Conservation (phyloP, 169 alveolate species). For the Plasmodium coatneyi region DNA sequence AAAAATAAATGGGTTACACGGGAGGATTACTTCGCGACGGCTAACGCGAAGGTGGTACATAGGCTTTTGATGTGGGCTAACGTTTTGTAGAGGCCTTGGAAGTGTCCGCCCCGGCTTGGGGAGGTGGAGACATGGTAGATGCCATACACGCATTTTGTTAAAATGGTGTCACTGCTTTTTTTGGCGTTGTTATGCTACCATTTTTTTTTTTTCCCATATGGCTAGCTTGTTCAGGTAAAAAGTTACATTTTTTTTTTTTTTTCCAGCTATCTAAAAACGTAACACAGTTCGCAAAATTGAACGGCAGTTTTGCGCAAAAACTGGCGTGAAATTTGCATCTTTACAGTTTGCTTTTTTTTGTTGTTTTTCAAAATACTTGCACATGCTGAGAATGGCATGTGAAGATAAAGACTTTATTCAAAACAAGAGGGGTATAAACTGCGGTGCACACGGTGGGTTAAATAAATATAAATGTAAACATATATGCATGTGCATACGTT, state of each 20-base stretch:
- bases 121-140: neutral
- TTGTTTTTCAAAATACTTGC: neutral
- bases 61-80: constrained; percentile 61
- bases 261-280: neutral
- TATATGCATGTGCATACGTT: neutral
- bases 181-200: neutral
- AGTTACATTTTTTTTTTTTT: neutral
- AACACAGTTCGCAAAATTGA: neutral
- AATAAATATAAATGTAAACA: neutral
- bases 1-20: constrained; percentile 67
- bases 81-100: constrained; percentile 10
- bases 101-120: neutral
- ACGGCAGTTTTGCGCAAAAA: neutral
- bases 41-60: constrained; percentile 48
- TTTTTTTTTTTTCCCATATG: neutral
- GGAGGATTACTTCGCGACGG: constrained; percentile 22
- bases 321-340: neutral
- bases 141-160: neutral
- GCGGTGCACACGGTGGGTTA: neutral
- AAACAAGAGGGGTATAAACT: neutral
- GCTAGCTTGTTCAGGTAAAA: neutral
- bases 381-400: neutral
- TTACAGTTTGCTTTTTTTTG: neutral
- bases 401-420: neutral
- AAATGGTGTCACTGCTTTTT: neutral